Evolutionary conservation across 148 eudicot species (phyloP).

Genomic region (Vaccinium myrtillus): DNA sequence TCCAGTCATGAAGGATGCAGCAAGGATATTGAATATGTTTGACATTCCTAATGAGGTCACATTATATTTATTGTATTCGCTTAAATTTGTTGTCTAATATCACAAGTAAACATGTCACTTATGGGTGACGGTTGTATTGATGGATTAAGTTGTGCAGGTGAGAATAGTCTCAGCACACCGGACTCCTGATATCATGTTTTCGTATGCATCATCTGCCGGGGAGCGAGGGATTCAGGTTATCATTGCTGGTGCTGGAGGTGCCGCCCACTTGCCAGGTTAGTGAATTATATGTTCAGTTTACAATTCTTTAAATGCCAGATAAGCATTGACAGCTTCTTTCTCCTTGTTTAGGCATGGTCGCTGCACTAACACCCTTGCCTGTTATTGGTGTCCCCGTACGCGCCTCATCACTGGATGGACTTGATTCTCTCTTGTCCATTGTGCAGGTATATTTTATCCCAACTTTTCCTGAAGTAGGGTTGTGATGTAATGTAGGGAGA

Average conservation of each 20-base stretch:
- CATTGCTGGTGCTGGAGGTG: slow-evolving; percentile 99
- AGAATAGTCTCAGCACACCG: slow-evolving; percentile 11
- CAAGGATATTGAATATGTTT: slow-evolving; percentile 35
- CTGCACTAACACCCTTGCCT: slow-evolving; percentile 90
- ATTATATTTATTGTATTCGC: not conserved
- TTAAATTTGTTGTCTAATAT: not conserved
- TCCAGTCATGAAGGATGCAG: slow-evolving; percentile 26
- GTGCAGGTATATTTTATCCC: slow-evolving; percentile 64
- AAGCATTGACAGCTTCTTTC: slow-evolving; percentile 12
- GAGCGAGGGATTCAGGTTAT: slow-evolving; percentile 76
- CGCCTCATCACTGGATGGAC: slow-evolving; percentile 80
- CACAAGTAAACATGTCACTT: not conserved
- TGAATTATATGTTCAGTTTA: not conserved
- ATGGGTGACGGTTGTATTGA: slow-evolving; percentile 24
- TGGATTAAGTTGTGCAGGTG: slow-evolving; percentile 59
- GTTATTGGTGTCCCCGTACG: slow-evolving; percentile 95
- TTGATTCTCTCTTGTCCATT: slow-evolving; percentile 88
- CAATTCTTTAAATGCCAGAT: slow-evolving; percentile 7
- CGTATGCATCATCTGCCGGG: slow-evolving; percentile 1
- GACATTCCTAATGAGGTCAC: slow-evolving; percentile 69
- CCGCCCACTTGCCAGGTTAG: slow-evolving; percentile 97
- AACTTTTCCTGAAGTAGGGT: not conserved
- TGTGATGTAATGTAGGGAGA: not conserved
- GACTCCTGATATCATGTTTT: slow-evolving; percentile 6
- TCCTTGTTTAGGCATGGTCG: slow-evolving; percentile 77